A percentile compares a stretch with the other conserved stretches of the same genome.
Conservation (phyloP, 2,329 filamentous ascomycete genomes). For the Zymoseptoria tritici region DNA sequence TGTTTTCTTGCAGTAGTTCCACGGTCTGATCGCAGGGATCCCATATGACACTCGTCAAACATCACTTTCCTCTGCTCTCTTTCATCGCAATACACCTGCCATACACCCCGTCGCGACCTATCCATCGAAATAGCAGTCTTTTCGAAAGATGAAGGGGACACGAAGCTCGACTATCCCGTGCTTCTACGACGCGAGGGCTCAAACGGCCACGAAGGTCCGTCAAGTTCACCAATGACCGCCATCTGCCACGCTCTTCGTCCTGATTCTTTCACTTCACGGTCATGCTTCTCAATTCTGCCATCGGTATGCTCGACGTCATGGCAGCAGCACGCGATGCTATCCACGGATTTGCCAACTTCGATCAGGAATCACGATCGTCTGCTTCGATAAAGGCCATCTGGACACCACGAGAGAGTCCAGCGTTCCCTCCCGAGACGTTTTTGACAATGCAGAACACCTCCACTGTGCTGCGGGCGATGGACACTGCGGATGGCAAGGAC, state of each 20-base stretch:
- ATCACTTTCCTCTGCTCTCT: no score
- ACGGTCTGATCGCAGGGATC: no score
- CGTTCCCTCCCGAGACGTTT: background rate
- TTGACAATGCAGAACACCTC: background rate
- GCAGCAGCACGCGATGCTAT: background rate
- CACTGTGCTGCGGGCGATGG: background rate
- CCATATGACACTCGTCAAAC: no score
- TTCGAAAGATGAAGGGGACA: no score
- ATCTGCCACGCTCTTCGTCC: no score
- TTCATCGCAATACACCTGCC: no score
- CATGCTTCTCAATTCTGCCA: background rate
- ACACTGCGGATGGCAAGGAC: background rate
- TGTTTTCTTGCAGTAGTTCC: no score
- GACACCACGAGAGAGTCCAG: no score
- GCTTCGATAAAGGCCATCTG: background rate
- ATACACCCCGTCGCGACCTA: no score
- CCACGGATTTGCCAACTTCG: background rate
- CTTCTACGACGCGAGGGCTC: background rate
- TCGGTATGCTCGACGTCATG: background rate
- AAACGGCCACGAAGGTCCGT: background rate
- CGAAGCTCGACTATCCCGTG: no score
- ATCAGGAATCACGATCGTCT: background rate
- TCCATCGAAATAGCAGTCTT: no score
- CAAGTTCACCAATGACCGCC: background rate
- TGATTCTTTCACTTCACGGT: background rate